Evolutionary conservation across 768 basidiomycete genomes (phyloP).

Genomic region (Tricholomella constricta): DNA sequence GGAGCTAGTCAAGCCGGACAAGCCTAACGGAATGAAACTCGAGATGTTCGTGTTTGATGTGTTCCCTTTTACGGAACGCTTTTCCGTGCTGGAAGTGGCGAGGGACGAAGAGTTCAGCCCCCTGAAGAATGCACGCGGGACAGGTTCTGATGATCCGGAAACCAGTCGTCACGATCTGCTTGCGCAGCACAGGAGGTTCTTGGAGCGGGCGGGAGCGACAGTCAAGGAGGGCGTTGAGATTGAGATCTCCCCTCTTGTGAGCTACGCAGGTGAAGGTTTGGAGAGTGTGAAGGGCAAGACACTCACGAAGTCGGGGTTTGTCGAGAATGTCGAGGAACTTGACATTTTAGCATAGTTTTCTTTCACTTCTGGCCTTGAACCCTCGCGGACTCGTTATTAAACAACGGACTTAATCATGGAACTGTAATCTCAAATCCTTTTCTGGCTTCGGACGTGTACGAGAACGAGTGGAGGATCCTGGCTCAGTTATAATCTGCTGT

Average conservation of each 20-base stretch:
- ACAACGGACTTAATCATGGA: constrained; percentile 16
- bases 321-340: constrained; percentile 66
- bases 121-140: constrained; percentile 95
- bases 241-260: constrained; percentile 86
- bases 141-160: constrained; percentile 84
- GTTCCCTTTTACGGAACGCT: constrained; percentile 84
- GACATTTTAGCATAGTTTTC: constrained; percentile 51
- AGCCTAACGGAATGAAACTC: constrained; percentile 99
- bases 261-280: constrained; percentile 92
- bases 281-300: constrained; percentile 75
- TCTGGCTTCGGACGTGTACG: neutral
- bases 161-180: constrained; percentile 91
- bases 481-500: neutral
- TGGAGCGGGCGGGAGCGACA: constrained; percentile 75
- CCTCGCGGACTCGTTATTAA: constrained; percentile 13
- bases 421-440: constrained; percentile 16
- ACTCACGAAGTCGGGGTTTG: constrained; percentile 74
- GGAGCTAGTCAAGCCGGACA: constrained; percentile 70
- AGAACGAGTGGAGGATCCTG: neutral
- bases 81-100: constrained; percentile 87
- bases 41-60: constrained; percentile 99
- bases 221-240: constrained; percentile 79
- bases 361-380: neutral
- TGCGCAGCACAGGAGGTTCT: constrained; percentile 83
- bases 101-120: constrained; percentile 94